phyloP scores from a whole-genome alignment of 2,329 filamentous ascomycete genomes.

The Hypocrella siamensis region DNA sequence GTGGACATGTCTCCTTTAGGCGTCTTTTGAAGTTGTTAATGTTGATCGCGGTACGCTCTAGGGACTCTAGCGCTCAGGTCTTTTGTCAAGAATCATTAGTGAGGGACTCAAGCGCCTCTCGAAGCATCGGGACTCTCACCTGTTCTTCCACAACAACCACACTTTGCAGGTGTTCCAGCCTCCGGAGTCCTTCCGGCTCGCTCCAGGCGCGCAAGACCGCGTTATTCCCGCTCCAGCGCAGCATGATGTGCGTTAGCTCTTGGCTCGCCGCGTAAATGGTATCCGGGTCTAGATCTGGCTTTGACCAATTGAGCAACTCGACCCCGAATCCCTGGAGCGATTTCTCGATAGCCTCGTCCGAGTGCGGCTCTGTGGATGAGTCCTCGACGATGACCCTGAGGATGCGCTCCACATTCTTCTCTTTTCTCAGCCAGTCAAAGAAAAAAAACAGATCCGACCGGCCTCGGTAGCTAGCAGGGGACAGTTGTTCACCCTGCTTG shows the following conservation, averaged over 20 bases:
- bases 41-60: too few species aligned
- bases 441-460: too few species aligned
- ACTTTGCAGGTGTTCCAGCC: constrained; percentile 10
- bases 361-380: constrained; percentile 8
- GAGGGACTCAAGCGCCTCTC: too few species aligned
- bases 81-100: too few species aligned
- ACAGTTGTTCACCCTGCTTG: too few species aligned
- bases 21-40: too few species aligned
- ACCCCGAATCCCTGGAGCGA: constrained; percentile 10
- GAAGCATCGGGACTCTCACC: too few species aligned
- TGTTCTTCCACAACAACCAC: too few species aligned
- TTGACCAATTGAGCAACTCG: constrained; percentile 15
- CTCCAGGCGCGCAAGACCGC: constrained; percentile 16
- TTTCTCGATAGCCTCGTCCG: constrained; percentile 13
- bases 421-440: constrained; percentile 11
- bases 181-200: constrained; percentile 10
- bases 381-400: constrained; percentile 15
- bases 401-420: constrained; percentile 12
- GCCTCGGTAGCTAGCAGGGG: too few species aligned
- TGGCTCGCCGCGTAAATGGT: constrained; percentile 6
- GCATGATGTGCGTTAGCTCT: constrained; percentile 6
- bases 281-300: constrained; percentile 12
- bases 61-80: too few species aligned
- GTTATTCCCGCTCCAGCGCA: constrained; percentile 18
- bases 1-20: too few species aligned